phyloP scores from a whole-genome alignment of 306 rosid species.

The Quillaja saponaria region DNA sequence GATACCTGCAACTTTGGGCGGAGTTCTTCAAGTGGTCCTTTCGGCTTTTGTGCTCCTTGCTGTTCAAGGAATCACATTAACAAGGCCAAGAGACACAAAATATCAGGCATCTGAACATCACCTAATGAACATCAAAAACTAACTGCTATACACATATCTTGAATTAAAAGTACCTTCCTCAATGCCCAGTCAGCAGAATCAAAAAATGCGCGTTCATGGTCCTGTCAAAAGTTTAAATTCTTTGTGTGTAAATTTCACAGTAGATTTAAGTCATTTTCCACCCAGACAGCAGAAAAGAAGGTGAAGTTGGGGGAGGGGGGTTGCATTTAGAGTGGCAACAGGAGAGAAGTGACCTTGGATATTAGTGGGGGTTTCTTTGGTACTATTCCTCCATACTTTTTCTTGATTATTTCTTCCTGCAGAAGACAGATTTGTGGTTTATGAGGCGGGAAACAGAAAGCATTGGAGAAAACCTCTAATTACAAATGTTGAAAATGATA shows the following conservation, averaged over 20 bases:
- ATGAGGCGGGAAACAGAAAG: too few species aligned
- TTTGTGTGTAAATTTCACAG: conserved; percentile 21
- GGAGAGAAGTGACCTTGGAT: conserved; percentile 64
- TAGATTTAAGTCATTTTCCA: too few species aligned
- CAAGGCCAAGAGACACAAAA: conserved; percentile 16
- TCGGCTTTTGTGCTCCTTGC: conserved; percentile 90
- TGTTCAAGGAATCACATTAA: conserved; percentile 39
- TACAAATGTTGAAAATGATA: conserved; percentile 3
- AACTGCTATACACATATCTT: conserved; percentile 5
- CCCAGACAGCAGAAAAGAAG: not conserved
- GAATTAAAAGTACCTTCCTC: conserved; percentile 68
- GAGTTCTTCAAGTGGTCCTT: conserved; percentile 98
- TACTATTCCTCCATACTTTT: conserved; percentile 87
- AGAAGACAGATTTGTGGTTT: conserved; percentile 25
- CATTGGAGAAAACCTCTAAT: too few species aligned
- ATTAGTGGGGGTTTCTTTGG: conserved; percentile 93
- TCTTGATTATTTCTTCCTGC: conserved; percentile 78
- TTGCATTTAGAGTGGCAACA: not conserved
- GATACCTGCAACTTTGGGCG: conserved; percentile 95
- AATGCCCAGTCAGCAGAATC: conserved; percentile 99
- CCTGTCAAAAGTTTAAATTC: conserved; percentile 51
- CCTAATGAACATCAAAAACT: conserved; percentile 9
- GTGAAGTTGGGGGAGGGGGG: not conserved
- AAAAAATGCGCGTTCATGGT: conserved; percentile 95
- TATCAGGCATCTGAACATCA: conserved; percentile 32